Base-by-base conservation (phyloP, 192 early-diverging fungal species). In the Pilaira anomala region DNA sequence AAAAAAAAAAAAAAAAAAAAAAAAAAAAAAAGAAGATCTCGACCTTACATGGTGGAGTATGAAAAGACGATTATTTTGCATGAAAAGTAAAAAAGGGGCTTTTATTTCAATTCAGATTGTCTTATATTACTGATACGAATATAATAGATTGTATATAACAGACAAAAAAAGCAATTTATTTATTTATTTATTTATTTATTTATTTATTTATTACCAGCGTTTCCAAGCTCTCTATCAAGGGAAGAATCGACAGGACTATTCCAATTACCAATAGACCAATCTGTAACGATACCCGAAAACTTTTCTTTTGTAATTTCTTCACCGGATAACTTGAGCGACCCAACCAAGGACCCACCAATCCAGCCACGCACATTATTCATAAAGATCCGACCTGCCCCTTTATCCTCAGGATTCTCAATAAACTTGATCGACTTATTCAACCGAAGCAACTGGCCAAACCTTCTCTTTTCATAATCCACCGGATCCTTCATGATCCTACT, bases 341-440 rank as follows among this genome's bases (percentile, higher is more conserved):
- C 91, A 4, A 88, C 81, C 42, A 95, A 68, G 22, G 93, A 93
- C 71, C 80, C 85, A 14, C 93, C 93, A 62, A 92, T 83, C 93
- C 93, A 96, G 7, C 81, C 72, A 1, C 88, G 77, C n/a, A 85
- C 78, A 55, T 90, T 88, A 13, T 78, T 69, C 53, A 74, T 73
- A 74, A 93, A 94, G 1, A 90, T 80, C 22, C 80, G 72, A 0
- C 82, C 84, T 2, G 44, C 64, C 28, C 69, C 49, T 22, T 57
- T 60, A 39, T 71, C 63, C 30, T 54, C 49, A 3, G 66, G 45
- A 3, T 80, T 76, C 44, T 85, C 87, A 25, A 86, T 74, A 71
- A 87, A 83, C 33, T 66, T 76, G 21, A 83, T 75, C 24, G 75
- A 78, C 25, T 77, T 69, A 4, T 76, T 78, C 46, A 88, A 63